Conservation (phyloP, 1,139 yeast species). For the Magnusiomyces suaveolens region DNA sequence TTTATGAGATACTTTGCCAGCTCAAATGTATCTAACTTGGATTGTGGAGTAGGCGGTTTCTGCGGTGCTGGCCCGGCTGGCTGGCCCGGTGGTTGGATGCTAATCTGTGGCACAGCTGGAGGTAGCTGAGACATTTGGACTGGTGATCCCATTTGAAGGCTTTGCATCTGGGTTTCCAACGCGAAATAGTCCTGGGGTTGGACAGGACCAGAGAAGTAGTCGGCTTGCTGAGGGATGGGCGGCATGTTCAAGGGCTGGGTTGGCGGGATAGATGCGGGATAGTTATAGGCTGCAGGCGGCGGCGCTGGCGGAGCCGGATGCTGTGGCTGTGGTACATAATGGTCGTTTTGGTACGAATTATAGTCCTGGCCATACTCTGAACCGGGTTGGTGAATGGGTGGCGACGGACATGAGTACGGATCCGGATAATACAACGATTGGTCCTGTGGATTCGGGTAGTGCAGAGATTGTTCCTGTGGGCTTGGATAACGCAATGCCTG, state of each 20-base stretch:
- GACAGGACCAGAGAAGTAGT: background rate
- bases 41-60: background rate
- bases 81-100: background rate
- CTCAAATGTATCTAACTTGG: background rate
- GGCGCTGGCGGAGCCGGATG: background rate
- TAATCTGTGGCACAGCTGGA: background rate
- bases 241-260: background rate
- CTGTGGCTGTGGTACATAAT: background rate
- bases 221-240: background rate
- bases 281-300: background rate
- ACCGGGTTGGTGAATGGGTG: background rate
- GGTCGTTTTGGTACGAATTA: background rate
- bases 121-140: background rate
- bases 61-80: background rate
- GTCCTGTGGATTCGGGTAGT: background rate
- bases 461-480: background rate
- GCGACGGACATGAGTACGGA: background rate
- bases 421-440: background rate
- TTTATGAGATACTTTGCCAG: background rate
- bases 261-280: background rate
- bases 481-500: too few relatives aligned
- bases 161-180: background rate
- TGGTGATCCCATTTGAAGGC: background rate
- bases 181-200: background rate
- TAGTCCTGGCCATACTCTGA: background rate